Percentiles rank a stretch among this genome's conserved stretches.
Evolutionary conservation across 805 yeast genomes (phyloP).

Genomic region (Starmerella sirachaensis): DNA sequence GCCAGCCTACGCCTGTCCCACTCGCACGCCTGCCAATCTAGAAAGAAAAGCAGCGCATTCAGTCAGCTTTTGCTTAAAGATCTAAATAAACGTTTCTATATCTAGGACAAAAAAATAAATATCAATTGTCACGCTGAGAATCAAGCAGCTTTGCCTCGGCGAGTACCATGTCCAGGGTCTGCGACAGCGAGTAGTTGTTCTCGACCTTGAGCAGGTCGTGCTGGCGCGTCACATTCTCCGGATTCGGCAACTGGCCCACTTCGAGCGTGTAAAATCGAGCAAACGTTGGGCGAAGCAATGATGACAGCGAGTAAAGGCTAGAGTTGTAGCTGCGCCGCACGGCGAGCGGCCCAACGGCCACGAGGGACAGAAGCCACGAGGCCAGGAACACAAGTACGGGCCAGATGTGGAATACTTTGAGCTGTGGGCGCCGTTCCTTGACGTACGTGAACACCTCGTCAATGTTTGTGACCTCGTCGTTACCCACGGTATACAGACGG

Average conservation of each 20-base stretch:
- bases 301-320: slow-evolving; percentile 17
- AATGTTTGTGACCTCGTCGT: slow-evolving; percentile 21
- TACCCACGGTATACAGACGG: slow-evolving; percentile 17
- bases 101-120: no score
- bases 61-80: no score
- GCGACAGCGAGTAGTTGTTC: slow-evolving; percentile 21
- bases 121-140: not conserved
- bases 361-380: slow-evolving; percentile 15
- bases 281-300: no score
- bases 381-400: slow-evolving; percentile 20
- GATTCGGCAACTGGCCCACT: slow-evolving; percentile 22
- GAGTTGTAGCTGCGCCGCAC: slow-evolving; percentile 7
- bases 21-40: no score
- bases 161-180: slow-evolving; percentile 20
- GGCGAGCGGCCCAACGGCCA: slow-evolving; percentile 9
- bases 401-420: slow-evolving; percentile 16
- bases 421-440: slow-evolving; percentile 8
- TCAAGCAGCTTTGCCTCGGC: slow-evolving; percentile 14
- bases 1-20: no score
- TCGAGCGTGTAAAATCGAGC: slow-evolving; percentile 23
- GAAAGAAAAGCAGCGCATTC: no score
- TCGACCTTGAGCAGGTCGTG: slow-evolving; percentile 17
- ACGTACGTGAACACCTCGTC: slow-evolving; percentile 20
- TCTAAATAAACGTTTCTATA: no score
- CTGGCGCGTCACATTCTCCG: slow-evolving; percentile 14